Evolutionary conservation across 202 grass and related monocot genomes (phyloP).

Genomic region (Thinopyrum obtusiflorum): DNA sequence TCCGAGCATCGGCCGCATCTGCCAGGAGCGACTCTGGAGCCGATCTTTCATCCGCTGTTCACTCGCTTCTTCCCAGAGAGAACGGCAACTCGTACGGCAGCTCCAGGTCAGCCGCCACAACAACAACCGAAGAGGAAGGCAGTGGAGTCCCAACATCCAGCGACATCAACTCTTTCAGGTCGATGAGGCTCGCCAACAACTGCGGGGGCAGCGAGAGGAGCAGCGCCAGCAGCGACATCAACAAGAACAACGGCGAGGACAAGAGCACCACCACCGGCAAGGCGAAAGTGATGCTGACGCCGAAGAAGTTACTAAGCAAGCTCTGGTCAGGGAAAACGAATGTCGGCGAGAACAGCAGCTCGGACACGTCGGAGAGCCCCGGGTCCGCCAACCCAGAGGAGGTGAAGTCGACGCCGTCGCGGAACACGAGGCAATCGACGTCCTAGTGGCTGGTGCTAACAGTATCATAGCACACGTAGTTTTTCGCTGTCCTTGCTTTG

Average conservation of each 20-base stretch:
- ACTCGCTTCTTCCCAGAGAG: conserved; percentile 62
- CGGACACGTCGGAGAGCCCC: conserved; percentile 75
- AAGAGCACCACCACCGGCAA: conserved; percentile 23
- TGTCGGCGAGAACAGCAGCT: conserved; percentile 66
- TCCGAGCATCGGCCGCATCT: conserved; percentile 44
- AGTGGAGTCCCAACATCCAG: conserved; percentile 47
- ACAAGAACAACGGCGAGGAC: conserved; percentile 47
- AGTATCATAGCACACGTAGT: conserved; percentile 7
- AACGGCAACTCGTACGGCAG: conserved; percentile 87
- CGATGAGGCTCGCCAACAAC: conserved; percentile 51
- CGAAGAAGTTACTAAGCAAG: conserved; percentile 91
- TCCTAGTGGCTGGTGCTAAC: conserved; percentile 27
- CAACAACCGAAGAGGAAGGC: conserved; percentile 71
- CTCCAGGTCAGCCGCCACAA: conserved; percentile 82
- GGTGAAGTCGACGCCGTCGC: conserved; percentile 56
- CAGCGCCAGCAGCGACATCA: conserved; percentile 55
- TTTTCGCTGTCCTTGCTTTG: conserved; percentile 28
- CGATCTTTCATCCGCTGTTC: conserved; percentile 40
- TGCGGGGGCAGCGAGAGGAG: conserved; percentile 71
- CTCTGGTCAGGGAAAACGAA: conserved; percentile 79
- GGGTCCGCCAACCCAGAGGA: conserved; percentile 71
- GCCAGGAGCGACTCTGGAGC: conserved; percentile 12
- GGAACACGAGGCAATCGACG: conserved; percentile 53
- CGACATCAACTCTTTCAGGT: conserved; percentile 68
- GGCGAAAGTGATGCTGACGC: conserved; percentile 49